phyloP scores from a whole-genome alignment of 768 basidiomycete species.

The Tubosaeta sp. region DNA sequence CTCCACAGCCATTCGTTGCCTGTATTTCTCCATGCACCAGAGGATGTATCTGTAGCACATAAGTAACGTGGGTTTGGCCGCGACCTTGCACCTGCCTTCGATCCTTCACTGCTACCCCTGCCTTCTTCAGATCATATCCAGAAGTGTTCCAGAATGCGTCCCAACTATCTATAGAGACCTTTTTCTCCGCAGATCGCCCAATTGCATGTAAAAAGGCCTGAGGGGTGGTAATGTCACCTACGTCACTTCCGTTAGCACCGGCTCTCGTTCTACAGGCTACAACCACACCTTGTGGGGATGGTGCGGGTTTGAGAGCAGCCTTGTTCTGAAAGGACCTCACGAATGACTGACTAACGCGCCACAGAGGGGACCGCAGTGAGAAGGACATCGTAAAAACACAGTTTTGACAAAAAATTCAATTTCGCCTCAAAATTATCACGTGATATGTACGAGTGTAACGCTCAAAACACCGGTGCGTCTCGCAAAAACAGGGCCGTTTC shows the following conservation, averaged over 20 bases:
- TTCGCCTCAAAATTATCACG: conserved; percentile 14
- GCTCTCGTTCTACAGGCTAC: not conserved
- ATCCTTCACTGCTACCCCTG: conserved; percentile 63
- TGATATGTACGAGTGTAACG: conserved; percentile 5
- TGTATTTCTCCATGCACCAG: conserved; percentile 82
- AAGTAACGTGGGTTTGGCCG: conserved; percentile 1
- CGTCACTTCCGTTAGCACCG: conserved; percentile 5
- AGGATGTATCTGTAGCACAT: conserved; percentile 61
- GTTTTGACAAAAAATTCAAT: not conserved
- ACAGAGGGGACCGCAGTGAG: conserved; percentile 16
- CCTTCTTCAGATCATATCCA: conserved; percentile 55
- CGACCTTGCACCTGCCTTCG: conserved; percentile 49
- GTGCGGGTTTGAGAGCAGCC: conserved; percentile 16
- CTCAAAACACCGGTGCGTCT: conserved; percentile 85
- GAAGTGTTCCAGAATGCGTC: conserved; percentile 63
- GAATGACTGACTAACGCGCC: conserved; percentile 15
- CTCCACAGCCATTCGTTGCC: conserved; percentile 48
- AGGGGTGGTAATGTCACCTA: conserved; percentile 53
- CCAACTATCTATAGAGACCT: conserved; percentile 65
- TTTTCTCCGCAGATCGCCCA: conserved; percentile 63
- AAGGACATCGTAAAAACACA: conserved; percentile 21
- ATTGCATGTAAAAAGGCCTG: conserved; percentile 69
- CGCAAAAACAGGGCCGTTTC: conserved; percentile 77
- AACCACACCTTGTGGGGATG: conserved; percentile 21
- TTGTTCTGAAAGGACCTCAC: conserved; percentile 32